These are phyloP conservation scores for Aspergillus intermedius DNA, from an alignment of 2,329 filamentous ascomycete species.

Conservation along the genomic window DNA sequence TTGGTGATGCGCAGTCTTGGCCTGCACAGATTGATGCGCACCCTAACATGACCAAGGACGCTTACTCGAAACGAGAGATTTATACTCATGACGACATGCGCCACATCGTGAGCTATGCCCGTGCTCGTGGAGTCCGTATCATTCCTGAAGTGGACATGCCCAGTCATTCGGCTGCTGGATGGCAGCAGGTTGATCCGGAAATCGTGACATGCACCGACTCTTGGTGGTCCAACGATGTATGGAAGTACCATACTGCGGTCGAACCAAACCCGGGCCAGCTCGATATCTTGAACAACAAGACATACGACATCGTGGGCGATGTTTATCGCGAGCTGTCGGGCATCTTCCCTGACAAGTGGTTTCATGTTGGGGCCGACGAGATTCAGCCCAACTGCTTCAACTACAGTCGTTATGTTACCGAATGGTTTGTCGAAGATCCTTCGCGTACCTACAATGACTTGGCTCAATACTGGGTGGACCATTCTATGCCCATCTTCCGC, in stretches of 20 bases:
- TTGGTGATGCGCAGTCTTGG: constrained; percentile 53
- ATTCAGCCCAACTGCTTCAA: constrained; percentile 54
- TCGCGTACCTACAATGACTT: constrained; percentile 48
- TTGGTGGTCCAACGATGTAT: constrained; percentile 57
- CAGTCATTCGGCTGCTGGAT: constrained; percentile 51
- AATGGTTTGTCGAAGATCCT: constrained; percentile 47
- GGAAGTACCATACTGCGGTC: constrained; percentile 49
- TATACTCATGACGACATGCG: constrained; percentile 41
- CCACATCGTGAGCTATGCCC: constrained; percentile 44
- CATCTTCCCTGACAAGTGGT: constrained; percentile 48
- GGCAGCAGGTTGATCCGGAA: constrained; percentile 50
- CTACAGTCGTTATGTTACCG: constrained; percentile 44
- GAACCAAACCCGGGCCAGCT: constrained; percentile 53
- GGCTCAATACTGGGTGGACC: constrained; percentile 50
- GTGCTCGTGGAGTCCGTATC: constrained; percentile 52
- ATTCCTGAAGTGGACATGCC: constrained; percentile 60
- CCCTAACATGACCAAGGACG: constrained; percentile 49
- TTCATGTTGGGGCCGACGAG: constrained; percentile 53
- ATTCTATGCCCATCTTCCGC: constrained; percentile 46
- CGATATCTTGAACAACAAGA: constrained; percentile 51
- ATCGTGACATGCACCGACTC: constrained; percentile 52
- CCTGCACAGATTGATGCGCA: constrained; percentile 45
- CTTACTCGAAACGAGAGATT: constrained; percentile 46
- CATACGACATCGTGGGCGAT: constrained; percentile 48
- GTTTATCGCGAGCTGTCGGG: constrained; percentile 49